Conservation (phyloP, 345 rosid genomes). For the Boechera stricta region DNA sequence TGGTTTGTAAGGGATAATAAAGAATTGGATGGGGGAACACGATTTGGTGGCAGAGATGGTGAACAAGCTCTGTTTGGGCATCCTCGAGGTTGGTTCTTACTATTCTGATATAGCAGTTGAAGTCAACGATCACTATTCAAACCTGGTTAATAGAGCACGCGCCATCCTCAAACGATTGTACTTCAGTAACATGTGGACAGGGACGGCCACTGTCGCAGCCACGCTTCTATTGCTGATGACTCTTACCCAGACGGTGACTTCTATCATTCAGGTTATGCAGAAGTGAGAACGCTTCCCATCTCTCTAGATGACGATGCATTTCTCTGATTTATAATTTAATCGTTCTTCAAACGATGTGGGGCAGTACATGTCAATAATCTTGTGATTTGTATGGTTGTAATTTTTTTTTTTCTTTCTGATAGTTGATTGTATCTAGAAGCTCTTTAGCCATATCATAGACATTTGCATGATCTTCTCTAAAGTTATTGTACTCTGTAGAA, state of each 20-base stretch:
- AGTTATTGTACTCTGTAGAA: too few relatives aligned
- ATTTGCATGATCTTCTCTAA: too few relatives aligned
- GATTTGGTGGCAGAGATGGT: constrained; percentile 10
- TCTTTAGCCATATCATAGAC: background rate
- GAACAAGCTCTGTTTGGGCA: constrained; percentile 8
- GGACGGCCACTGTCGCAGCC: constrained; percentile 22
- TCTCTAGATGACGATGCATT: too few relatives aligned
- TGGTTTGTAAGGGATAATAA: constrained; percentile 13
- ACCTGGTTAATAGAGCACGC: background rate
- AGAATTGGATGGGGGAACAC: background rate
- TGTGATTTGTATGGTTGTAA: background rate
- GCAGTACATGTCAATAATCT: background rate
- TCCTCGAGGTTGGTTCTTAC: background rate
- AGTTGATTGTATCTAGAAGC: background rate
- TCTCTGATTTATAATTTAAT: too few relatives aligned
- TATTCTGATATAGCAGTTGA: background rate
- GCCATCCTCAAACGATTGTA: constrained; percentile 25
- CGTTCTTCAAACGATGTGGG: too few relatives aligned
- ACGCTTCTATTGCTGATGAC: constrained; percentile 1
- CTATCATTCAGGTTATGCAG: constrained; percentile 1
- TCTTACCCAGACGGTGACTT: background rate
- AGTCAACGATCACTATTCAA: background rate
- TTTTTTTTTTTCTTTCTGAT: background rate
- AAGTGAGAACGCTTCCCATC: background rate
- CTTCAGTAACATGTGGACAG: constrained; percentile 13